A percentile compares a stretch with the other conserved stretches of the same genome.
Evolutionary conservation across 257 asterid species (phyloP).

Genomic region (Ligustrum vulgare): DNA sequence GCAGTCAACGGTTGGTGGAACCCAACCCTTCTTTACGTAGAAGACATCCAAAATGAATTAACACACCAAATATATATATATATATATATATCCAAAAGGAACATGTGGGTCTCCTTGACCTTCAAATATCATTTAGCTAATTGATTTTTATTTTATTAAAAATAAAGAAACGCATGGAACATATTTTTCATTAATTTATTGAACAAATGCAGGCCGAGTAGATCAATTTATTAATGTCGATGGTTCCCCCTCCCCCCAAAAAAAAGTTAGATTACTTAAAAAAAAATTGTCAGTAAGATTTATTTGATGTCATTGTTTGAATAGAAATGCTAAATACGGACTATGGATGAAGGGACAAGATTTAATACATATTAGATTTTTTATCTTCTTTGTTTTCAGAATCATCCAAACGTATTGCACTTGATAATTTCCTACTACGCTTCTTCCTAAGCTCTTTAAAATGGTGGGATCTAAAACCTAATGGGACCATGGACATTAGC

Average conservation of each 20-base stretch:
- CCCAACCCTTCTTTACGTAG: slow-evolving; percentile 44
- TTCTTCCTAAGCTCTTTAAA: too few species aligned
- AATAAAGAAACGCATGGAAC: not conserved
- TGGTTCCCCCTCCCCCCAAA: too few species aligned
- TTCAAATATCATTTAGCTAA: not conserved
- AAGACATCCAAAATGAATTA: slow-evolving; percentile 35
- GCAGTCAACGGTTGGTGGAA: slow-evolving; percentile 28
- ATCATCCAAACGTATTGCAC: too few species aligned
- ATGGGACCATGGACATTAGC: too few species aligned
- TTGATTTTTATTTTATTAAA: not conserved
- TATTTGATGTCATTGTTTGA: not conserved
- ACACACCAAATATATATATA: too few species aligned
- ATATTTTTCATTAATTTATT: not conserved
- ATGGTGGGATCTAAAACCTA: too few species aligned
- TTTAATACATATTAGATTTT: not conserved
- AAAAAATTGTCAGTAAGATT: not conserved
- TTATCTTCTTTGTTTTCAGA: too few species aligned
- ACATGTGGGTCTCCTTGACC: not conserved
- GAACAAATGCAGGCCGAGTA: not conserved
- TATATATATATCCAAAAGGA: not conserved
- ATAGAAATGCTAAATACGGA: not conserved
- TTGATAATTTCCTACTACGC: too few species aligned
- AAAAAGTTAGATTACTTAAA: not conserved
- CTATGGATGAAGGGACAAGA: not conserved
- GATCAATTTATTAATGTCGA: not conserved